Evolutionary conservation across 768 basidiomycete genomes (phyloP).

Genomic region (Omphalotus guepiniiformis): DNA sequence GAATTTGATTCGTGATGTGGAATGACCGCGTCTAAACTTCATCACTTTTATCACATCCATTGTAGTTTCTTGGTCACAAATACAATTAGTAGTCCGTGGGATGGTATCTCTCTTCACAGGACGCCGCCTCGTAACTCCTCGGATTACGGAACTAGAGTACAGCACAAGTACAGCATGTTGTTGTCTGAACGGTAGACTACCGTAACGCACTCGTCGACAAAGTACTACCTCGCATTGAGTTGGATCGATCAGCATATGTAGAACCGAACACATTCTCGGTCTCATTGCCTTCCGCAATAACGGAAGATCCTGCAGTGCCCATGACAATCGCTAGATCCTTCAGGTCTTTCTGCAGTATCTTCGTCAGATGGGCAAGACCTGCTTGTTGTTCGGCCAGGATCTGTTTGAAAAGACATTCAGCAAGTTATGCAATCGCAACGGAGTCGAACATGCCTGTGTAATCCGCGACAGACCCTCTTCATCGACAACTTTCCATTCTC

Average conservation of each 20-base stretch:
- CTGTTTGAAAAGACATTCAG: conserved; percentile 29
- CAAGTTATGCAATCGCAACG: background rate
- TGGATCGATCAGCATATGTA: background rate
- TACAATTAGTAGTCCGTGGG: too few species aligned
- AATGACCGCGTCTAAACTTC: too few species aligned
- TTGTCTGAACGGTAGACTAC: too few species aligned
- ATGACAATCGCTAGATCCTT: conserved; percentile 65
- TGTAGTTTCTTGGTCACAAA: too few species aligned
- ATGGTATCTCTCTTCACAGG: too few species aligned
- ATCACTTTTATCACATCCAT: too few species aligned
- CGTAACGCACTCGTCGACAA: background rate
- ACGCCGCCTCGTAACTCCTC: too few species aligned
- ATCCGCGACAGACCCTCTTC: conserved; percentile 79
- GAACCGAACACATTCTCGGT: background rate
- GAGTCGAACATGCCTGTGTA: conserved; percentile 47
- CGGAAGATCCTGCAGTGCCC: conserved; percentile 34
- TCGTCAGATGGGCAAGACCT: conserved; percentile 76
- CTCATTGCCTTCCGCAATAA: conserved; percentile 26
- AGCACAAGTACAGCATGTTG: too few species aligned
- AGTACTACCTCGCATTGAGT: background rate
- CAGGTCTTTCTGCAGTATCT: conserved; percentile 59
- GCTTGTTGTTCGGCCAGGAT: conserved; percentile 76
- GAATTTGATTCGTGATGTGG: too few species aligned
- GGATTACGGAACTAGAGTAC: too few species aligned
- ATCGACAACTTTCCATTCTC: conserved; percentile 83